Conservation (phyloP, 345 rosid genomes). For the Excoecaria cochinchinensis region DNA sequence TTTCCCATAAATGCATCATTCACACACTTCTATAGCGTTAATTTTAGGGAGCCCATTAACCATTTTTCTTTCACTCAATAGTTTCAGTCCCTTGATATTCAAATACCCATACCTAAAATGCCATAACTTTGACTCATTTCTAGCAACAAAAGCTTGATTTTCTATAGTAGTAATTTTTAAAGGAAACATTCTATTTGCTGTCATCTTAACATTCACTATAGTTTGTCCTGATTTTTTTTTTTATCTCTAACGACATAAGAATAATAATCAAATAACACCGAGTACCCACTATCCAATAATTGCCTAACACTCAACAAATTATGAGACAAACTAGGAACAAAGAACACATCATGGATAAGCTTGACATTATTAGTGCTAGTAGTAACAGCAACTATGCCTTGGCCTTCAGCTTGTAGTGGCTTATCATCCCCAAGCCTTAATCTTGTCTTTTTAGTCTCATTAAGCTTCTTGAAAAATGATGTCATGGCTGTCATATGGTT, state of each 20-base stretch:
- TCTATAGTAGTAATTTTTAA: background rate
- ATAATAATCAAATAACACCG: too few species aligned
- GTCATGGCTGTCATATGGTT: background rate
- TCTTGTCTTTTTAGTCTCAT: background rate
- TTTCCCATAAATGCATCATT: too few species aligned
- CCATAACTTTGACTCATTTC: background rate
- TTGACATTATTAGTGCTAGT: background rate
- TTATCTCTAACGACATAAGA: too few species aligned
- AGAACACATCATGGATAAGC: background rate
- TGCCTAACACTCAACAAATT: too few species aligned
- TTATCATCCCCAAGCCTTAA: background rate
- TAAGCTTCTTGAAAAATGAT: background rate
- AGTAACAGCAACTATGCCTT: background rate
- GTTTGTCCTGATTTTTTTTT: background rate
- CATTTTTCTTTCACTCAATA: too few species aligned
- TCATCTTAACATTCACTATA: background rate
- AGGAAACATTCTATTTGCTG: background rate
- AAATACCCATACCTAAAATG: too few species aligned
- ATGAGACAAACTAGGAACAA: too few species aligned
- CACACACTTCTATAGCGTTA: too few species aligned
- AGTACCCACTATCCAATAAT: too few species aligned
- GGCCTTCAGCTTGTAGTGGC: background rate
- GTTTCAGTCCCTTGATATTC: too few species aligned
- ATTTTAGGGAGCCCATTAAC: too few species aligned
- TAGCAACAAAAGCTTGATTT: background rate